Evolutionary conservation across 805 yeast genomes (phyloP), one percentile per base, ranked within the genome.

Genomic region (Saccharomycopsis schoenii): DNA sequence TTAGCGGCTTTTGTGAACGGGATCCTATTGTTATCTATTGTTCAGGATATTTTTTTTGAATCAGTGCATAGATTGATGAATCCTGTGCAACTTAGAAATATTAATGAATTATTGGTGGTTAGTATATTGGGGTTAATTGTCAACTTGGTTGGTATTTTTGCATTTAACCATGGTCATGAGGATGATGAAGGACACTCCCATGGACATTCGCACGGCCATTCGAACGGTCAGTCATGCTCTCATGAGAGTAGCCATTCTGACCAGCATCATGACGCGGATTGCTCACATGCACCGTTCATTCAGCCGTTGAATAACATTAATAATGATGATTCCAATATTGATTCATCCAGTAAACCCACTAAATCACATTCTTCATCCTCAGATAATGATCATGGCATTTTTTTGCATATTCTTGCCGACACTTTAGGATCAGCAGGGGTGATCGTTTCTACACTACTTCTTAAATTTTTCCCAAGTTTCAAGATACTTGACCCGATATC

Each of bases 351-450:
- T 15, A 21, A 40, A 8, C 19, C 43, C 4, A 21, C 14, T 21
- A 19, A 17, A 2, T 41, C 36, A 19, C 29, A 17, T 10, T 29
- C 34, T 34, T 43, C 59, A 14, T 47, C 61, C 29, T 51, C 69
- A 15, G 62, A 66, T 56, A 67, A 70, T n/a, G 80, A 83, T 66
- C 85, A 86, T 61, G 99, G 99, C 14, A 89, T 94, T 4, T 94
- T 94, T 68, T 75, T 94, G 55, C 99, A 94, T 67, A 88, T 94
- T 37, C 70, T 94, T 55, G 99, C 99, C 0, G 99, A 94, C 68
- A 92, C 98, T 0, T 75, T 94, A 50, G 99, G 99, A 0, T 93
- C 98, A 0, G 96, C 92, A 0, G 98, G 98, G 6, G 99, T 96
- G 17, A 92, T 94, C n/a, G 72, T 90, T 1, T 91, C 97, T 0